Percentiles rank a stretch among this genome's conserved stretches.
Conservation (phyloP, 345 rosid species). For the Rhodamnia rubescens region DNA sequence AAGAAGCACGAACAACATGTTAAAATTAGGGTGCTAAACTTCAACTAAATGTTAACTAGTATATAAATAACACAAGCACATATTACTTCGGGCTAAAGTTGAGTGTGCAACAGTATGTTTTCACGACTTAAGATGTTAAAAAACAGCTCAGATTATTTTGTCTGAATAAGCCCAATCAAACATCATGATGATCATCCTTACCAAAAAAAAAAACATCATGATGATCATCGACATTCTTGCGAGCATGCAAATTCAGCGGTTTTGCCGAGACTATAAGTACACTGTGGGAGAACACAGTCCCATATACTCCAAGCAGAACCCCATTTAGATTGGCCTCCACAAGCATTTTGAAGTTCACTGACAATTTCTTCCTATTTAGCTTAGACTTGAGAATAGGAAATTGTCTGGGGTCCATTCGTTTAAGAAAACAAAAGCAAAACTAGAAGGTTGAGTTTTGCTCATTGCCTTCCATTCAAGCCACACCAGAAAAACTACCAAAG, state of each 20-base stretch:
- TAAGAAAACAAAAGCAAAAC: not conserved
- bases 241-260: not conserved
- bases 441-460: not conserved
- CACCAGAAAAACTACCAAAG: not conserved
- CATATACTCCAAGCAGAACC: not conserved
- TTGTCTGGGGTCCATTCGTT: not conserved
- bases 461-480: not conserved
- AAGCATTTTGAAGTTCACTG: not conserved
- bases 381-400: not conserved
- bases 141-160: not conserved
- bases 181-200: not conserved
- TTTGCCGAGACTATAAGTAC: not conserved
- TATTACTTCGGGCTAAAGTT: not conserved
- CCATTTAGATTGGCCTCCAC: not conserved
- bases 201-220: not conserved
- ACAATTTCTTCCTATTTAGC: not conserved
- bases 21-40: not conserved
- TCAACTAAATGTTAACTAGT: not conserved
- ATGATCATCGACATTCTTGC: not conserved
- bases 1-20: conserved; percentile 1
- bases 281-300: not conserved
- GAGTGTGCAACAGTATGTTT: not conserved
- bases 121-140: not conserved
- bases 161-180: not conserved
- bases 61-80: not conserved